phyloP scores from a whole-genome alignment of 108 stramenopile genomes.

The Skeletonema costatum region DNA sequence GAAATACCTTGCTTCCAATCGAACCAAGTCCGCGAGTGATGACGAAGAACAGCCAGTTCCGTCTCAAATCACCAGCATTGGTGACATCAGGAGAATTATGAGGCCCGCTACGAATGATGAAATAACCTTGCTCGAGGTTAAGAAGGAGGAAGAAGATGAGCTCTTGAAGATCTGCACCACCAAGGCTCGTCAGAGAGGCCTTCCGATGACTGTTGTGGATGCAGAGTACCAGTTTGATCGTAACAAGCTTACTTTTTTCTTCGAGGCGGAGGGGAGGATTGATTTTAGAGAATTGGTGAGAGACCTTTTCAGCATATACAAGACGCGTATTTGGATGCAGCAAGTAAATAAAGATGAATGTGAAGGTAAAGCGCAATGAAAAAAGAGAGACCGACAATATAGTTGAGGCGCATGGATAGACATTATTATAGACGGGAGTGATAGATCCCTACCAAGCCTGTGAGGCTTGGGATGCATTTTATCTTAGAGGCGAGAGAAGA shows the following conservation, averaged over 20 bases:
- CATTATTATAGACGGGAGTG: not conserved
- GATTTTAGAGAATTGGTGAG: slow-evolving; percentile 98
- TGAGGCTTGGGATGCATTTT: not conserved
- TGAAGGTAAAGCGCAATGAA: slow-evolving; percentile 2
- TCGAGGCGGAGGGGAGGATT: slow-evolving; percentile 94
- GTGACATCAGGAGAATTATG: slow-evolving; percentile 85
- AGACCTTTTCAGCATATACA: slow-evolving; percentile 97
- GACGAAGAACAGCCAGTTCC: slow-evolving; percentile 27
- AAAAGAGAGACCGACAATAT: not conserved
- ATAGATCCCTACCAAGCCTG: not conserved
- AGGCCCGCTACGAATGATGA: slow-evolving; percentile 90
- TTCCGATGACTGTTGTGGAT: slow-evolving; percentile 95
- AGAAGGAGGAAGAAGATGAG: slow-evolving; percentile 90
- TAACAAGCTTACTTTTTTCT: slow-evolving; percentile 97
- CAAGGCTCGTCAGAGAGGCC: slow-evolving; percentile 86
- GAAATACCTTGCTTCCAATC: slow-evolving; percentile 55
- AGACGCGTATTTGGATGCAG: slow-evolving; percentile 99
- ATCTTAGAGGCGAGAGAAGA: not conserved
- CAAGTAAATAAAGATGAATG: slow-evolving; percentile 78
- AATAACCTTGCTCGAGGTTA: slow-evolving; percentile 77
- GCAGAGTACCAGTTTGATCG: slow-evolving; percentile 98
- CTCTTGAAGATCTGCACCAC: slow-evolving; percentile 90
- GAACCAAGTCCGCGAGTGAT: slow-evolving; percentile 31
- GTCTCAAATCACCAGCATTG: slow-evolving; percentile 22
- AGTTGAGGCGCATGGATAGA: not conserved